Conservation (phyloP, 1,284 basidiomycete genomes). For the Schizophyllum amplum region DNA sequence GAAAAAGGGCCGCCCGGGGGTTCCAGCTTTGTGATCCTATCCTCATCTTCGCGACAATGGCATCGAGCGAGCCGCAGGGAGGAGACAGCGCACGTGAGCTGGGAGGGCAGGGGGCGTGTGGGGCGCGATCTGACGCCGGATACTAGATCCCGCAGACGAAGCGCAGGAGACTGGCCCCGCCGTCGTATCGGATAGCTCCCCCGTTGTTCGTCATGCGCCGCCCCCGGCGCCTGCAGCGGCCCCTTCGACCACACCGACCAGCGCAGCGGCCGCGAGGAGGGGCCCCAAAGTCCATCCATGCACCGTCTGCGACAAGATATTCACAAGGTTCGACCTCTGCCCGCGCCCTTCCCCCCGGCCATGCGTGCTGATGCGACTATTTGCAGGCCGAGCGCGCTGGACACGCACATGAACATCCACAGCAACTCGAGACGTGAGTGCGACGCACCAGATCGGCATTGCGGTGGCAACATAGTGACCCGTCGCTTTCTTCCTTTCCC, state of each 20-base stretch:
- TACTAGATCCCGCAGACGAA: neutral
- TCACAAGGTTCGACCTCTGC: neutral
- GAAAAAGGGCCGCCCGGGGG: neutral
- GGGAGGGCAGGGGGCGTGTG: neutral
- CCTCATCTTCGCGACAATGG: neutral
- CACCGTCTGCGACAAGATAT: neutral
- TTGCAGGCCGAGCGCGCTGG: constrained; percentile 47
- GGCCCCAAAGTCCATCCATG: neutral
- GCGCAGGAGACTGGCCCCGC: neutral
- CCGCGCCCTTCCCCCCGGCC: neutral
- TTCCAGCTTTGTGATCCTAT: neutral
- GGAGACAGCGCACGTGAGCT: neutral
- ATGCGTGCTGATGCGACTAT: neutral
- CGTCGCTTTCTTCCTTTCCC: neutral
- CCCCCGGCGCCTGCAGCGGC: too few species aligned
- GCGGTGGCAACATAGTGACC: neutral
- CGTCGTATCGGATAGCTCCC: too few species aligned
- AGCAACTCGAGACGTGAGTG: constrained; percentile 55
- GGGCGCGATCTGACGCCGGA: neutral
- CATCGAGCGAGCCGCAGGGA: neutral
- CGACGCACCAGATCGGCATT: neutral
- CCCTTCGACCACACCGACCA: neutral
- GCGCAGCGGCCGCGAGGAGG: neutral
- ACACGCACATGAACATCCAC: constrained; percentile 68
- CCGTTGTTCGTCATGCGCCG: too few species aligned